Percentiles rank a stretch among this genome's conserved stretches.
phyloP scores from a whole-genome alignment of 208 protist species.

The Leishmania lainsoni region DNA sequence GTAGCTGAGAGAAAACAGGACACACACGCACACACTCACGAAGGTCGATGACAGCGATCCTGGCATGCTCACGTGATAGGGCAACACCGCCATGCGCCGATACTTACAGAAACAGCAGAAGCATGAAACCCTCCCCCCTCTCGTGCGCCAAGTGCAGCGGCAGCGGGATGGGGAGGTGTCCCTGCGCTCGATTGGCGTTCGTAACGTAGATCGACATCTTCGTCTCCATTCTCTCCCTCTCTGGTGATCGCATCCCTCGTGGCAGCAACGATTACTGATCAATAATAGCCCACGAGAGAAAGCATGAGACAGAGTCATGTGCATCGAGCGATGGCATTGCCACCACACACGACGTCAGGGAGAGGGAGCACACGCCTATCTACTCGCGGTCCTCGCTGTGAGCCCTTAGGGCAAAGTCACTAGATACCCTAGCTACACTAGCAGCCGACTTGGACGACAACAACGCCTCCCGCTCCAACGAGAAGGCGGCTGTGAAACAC shows the following conservation, averaged over 20 bases:
- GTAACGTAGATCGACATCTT: not conserved
- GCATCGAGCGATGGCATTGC: not conserved
- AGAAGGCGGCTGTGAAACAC: slow-evolving; percentile 21
- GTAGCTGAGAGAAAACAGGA: not conserved
- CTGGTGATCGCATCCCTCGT: not conserved
- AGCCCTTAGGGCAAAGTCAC: not conserved
- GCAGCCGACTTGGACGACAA: not conserved
- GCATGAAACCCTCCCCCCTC: not conserved
- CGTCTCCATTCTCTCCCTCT: not conserved
- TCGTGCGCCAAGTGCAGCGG: not conserved
- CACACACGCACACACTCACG: not conserved
- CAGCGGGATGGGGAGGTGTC: not conserved
- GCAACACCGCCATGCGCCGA: not conserved
- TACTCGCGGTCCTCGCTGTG: not conserved
- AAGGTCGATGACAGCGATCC: not conserved
- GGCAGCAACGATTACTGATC: not conserved
- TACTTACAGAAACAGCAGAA: not conserved
- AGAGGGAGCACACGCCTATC: not conserved
- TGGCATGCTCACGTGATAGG: too few relatives aligned
- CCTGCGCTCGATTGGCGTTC: not conserved
- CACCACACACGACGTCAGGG: not conserved
- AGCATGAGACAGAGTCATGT: not conserved
- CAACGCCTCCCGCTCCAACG: slow-evolving; percentile 10
- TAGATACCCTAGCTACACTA: not conserved
- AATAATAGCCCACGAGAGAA: slow-evolving; percentile 5